Evolutionary conservation across 2,329 filamentous ascomycete species (phyloP).

Genomic region (Tolypocladium tundrense): DNA sequence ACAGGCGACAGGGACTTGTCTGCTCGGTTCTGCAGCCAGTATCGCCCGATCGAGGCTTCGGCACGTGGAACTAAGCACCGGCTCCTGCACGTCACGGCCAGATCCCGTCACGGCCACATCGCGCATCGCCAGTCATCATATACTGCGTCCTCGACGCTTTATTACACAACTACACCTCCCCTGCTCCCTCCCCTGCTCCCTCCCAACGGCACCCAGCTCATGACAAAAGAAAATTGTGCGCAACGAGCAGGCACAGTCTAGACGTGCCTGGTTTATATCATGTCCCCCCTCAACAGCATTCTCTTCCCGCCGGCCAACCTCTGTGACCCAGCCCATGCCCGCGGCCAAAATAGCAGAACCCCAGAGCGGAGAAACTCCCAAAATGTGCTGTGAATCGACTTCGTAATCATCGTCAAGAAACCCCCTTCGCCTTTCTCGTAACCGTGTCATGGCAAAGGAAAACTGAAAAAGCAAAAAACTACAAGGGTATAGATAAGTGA

Average conservation of each 20-base stretch:
- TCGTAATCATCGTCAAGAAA: neutral
- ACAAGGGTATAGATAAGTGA: constrained; percentile 1
- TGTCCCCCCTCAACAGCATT: neutral
- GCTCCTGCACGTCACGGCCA: too few relatives aligned
- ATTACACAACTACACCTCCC: neutral
- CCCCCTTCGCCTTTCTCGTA: neutral
- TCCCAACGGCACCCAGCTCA: neutral
- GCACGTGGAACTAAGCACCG: too few relatives aligned
- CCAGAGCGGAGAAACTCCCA: neutral
- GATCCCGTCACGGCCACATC: neutral
- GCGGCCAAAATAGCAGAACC: neutral
- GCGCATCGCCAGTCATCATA: neutral
- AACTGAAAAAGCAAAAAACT: constrained; percentile 4
- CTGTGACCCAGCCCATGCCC: neutral
- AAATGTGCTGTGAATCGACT: neutral
- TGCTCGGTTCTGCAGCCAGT: neutral
- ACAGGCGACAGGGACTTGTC: neutral
- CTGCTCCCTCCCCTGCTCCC: neutral
- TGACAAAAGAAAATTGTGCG: neutral
- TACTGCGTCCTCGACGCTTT: neutral
- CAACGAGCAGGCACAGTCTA: neutral
- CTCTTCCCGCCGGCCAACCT: neutral
- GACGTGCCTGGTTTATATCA: neutral
- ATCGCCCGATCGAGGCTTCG: neutral
- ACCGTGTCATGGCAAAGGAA: neutral